Conservation (phyloP, 2,329 filamentous ascomycete genomes). For the Epichloe sp. region DNA sequence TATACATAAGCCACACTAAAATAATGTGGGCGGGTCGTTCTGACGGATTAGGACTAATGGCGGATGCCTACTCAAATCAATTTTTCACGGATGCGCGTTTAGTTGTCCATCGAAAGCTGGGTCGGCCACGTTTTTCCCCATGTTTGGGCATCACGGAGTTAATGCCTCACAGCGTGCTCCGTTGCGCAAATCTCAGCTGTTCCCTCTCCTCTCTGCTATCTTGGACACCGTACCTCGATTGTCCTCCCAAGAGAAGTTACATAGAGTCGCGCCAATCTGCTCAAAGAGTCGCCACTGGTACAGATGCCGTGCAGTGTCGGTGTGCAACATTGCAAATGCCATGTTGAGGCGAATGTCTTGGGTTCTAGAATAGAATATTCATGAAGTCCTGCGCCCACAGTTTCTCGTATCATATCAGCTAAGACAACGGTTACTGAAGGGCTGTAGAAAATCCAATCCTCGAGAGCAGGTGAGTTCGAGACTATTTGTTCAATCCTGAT, state of each 20-base stretch:
- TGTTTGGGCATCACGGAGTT: background rate
- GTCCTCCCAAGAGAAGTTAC: background rate
- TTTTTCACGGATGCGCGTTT: too few relatives aligned
- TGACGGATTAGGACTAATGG: too few relatives aligned
- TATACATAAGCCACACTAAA: too few relatives aligned
- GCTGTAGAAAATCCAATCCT: too few relatives aligned
- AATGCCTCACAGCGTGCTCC: background rate
- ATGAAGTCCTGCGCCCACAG: background rate
- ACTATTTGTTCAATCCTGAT: too few relatives aligned
- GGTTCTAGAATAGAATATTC: slow-evolving; percentile 1
- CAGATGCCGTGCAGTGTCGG: slow-evolving; percentile 5
- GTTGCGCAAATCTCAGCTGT: background rate
- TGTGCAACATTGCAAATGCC: slow-evolving; percentile 1
- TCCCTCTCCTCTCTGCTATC: background rate
- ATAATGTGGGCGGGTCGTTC: too few relatives aligned
- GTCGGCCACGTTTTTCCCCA: background rate
- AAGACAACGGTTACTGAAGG: too few relatives aligned
- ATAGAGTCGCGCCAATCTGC: background rate
- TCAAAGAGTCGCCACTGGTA: background rate
- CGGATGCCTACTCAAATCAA: too few relatives aligned
- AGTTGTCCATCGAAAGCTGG: background rate
- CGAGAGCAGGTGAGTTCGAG: too few relatives aligned
- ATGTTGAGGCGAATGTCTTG: background rate
- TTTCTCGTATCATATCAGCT: too few relatives aligned
- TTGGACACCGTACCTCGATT: background rate